Evolutionary conservation across 768 basidiomycete genomes (phyloP), one percentile per base, ranked within the genome.

Genomic region (Dentipellis sp.): DNA sequence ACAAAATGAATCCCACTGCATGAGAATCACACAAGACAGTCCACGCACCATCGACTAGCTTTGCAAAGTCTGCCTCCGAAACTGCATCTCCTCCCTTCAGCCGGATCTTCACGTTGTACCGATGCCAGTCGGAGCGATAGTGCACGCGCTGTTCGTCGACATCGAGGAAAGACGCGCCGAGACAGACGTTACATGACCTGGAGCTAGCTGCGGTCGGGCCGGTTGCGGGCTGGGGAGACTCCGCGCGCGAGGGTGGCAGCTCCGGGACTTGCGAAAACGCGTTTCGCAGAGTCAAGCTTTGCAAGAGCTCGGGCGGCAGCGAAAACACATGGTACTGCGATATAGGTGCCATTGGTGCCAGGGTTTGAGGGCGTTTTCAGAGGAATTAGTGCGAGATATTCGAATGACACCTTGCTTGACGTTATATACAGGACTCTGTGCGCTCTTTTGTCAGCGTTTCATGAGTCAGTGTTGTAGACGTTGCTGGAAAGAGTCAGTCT

Each of bases 101-200:
- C 55, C 84, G 83, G 49, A 81, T 78, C 71, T 95, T 97, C 62
- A 94, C 89, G 68, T 98, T 98, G 73, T 95, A 98, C 56, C 94
- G 81, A 77, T 99, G 95, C 97, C 95, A 98, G 69, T 99, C 95
- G 10, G 90, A 91, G 62, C 84, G 83, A 68, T 90, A 97, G 70
- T 98, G 95, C 1, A 72, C 68, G 52, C 94, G 78, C 63, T 97
- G 93, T 57, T 88, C 88, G 36, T 88, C 82, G 6, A 98, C 78
- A 56, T 86, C 83, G 11, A 72, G 61, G 60, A 98, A 97, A 0
- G 71, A 63, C 2, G 79, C 77, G 4, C 83, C 87, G 16, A 82
- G 74, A 63, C 91, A 93, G 51, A 91, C 72, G 52, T 80, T 86
- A 66, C 90, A 92, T 0, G 83, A 74, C 55, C 81, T 74, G 37